Base-by-base conservation (phyloP, 257 asterid genomes). In the Ehretia macrophylla region DNA sequence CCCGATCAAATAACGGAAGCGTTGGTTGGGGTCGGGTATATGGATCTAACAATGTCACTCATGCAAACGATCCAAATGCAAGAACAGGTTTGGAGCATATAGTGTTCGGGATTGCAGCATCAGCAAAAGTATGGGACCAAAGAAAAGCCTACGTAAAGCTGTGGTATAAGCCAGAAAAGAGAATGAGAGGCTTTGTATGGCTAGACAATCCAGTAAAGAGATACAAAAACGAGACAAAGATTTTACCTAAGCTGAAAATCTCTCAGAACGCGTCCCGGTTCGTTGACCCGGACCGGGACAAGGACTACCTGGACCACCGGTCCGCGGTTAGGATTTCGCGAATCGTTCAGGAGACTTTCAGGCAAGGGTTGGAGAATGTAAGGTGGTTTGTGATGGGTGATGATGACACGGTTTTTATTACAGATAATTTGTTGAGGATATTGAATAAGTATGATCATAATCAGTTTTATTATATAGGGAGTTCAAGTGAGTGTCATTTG, bases 331-430 rank as follows among this genome's bases (percentile, higher is more conserved):
- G 97, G 71, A 80, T 89, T 13, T 89, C 95, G 14, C 56, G 95
- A 69, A 82, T 89, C 39, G 87, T 86, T 1, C 84, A 95, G n/a
- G 95, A 86, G 77, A 89, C 94, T 0, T 23, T 83, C 40, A 77
- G 84, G 74, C 51, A 79, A 47, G 88, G 67, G n/a, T 71, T 63
- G 82, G 78, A 64, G 55, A 67, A 80, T 4, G 91, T 80, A 58
- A 74, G 94, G 83, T 89, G 95, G 97, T 73, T 89, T 18, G 97
- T 89, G 58, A 86, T 89, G 97, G 97, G 95, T 45, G 97, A 89
- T 46, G 97, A 89, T 45, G 97, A 89, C 45, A 89, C 97, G 2
- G 82, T 89, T 11, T 89, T 89, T 17, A 72, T 89, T 50, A 85
- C 89, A 0, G 97, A 88, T 18, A 88, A 88, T 82, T 69, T 88